phyloP scores from a whole-genome alignment of 2,329 filamentous ascomycete species.

The Pestalotiopsis sp. region DNA sequence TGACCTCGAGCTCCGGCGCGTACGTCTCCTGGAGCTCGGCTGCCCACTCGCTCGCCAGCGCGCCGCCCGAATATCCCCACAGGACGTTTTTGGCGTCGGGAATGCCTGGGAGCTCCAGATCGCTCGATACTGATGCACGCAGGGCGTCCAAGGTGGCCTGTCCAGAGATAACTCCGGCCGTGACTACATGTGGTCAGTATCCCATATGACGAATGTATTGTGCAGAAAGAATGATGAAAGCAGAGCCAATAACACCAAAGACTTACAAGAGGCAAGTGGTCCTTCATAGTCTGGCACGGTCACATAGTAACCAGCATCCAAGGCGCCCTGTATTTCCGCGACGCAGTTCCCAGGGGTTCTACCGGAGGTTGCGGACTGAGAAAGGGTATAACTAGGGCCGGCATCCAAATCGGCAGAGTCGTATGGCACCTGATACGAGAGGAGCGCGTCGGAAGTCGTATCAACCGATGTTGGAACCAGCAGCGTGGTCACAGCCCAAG shows the following conservation, averaged over 20 bases:
- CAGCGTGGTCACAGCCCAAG: conserved; percentile 43
- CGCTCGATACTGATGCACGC: conserved; percentile 11
- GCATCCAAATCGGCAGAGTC: conserved; percentile 38
- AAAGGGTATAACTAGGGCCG: conserved; percentile 36
- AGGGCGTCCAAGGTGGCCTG: conserved; percentile 16
- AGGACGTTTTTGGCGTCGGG: conserved; percentile 37
- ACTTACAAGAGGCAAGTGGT: conserved; percentile 40
- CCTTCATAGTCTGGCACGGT: conserved; percentile 50
- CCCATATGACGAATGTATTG: not conserved
- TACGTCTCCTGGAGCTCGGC: conserved; percentile 55
- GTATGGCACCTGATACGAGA: conserved; percentile 43
- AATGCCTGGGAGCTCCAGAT: conserved; percentile 8
- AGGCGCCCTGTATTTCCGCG: conserved; percentile 32
- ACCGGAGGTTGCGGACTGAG: conserved; percentile 15
- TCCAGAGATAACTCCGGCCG: conserved; percentile 14
- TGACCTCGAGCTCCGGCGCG: conserved; percentile 54
- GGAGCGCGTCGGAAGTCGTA: conserved; percentile 21
- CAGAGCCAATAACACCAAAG: not conserved
- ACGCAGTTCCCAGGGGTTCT: conserved; percentile 21
- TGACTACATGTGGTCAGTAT: conserved; percentile 7
- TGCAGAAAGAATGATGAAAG: not conserved
- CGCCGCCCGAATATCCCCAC: conserved; percentile 61
- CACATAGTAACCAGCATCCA: conserved; percentile 49
- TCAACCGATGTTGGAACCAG: conserved; percentile 18
- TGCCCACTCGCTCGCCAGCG: conserved; percentile 54